Base-by-base conservation (phyloP, 1,284 basidiomycete species). In the Apiotrichum gamsii region DNA sequence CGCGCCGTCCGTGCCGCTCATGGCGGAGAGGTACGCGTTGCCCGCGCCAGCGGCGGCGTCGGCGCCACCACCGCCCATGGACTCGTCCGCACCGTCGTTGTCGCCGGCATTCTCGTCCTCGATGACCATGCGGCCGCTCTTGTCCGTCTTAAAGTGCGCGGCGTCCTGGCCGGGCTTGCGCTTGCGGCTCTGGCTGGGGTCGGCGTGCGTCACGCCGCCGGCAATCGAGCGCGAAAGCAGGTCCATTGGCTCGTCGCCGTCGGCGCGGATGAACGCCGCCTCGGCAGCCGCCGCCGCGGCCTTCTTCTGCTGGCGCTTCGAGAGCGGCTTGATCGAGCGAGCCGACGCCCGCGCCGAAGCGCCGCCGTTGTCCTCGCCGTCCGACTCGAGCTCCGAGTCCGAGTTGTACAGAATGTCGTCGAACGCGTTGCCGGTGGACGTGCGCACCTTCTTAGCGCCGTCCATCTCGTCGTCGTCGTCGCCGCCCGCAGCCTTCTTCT, bases 201-300 rank as follows among this genome's bases (percentile, higher is more conserved):
- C 46, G 20, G 46, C 42, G 8, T 89, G 82, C 5, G 84, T 85
- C 16, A 93, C 76, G 40, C 82, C 80, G 25, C 85, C 80, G 15
- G 84, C 84, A 46, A 66, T 84, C 78, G 51, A 67, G 35, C 91
- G 86, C 50, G 90, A 83, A 6, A 99, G 76, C 46, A 99, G 77
- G 75, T 99, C 94, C 82, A 96, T 88, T 1, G 95, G 94, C 59
- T 93, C 85, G 62, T 97, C 90, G 48, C 90, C 85, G 66, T 97
- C 94, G 56, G 88, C 76, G 31, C 87, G 81, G 48, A 98, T 78
- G 62, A 75, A 78, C 16, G 74, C 68, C n/a, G 71, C 62, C 19
- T 51, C 59, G 20, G 55, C 48, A 18, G 52, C 54, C 38, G 51
- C 50, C 44, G 56, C 34, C 24, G 46, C 38, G 33, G 58, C 54